Evolutionary conservation across 139 green algal species (phyloP).

Genomic region (Astrephomene gubernaculifera): DNA sequence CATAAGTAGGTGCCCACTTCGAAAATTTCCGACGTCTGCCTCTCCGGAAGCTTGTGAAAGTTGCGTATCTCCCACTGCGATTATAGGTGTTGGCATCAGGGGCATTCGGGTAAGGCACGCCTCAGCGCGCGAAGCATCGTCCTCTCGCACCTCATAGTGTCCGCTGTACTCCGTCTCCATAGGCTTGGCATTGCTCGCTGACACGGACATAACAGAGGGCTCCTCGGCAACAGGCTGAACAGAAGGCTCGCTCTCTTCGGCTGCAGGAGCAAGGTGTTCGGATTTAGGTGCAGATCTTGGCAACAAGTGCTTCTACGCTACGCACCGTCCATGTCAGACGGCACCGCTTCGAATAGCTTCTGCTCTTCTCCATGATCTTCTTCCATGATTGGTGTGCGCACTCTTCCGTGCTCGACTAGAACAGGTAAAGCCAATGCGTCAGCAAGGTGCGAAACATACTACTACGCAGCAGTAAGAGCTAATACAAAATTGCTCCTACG

Average conservation of each 20-base stretch:
- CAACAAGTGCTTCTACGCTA: background rate
- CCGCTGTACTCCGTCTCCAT: conserved; percentile 29
- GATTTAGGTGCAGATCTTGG: conserved; percentile 14
- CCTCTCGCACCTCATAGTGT: conserved; percentile 26
- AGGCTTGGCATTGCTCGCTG: background rate
- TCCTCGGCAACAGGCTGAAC: conserved; percentile 9
- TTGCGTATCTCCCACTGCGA: conserved; percentile 67
- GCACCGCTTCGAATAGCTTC: conserved; percentile 9
- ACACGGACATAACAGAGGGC: background rate
- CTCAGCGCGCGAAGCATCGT: background rate
- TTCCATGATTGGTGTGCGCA: background rate
- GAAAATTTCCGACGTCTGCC: conserved; percentile 77
- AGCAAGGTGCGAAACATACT: background rate
- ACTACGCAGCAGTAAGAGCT: background rate
- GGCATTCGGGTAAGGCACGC: background rate
- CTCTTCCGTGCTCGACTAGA: background rate
- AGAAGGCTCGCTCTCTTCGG: background rate
- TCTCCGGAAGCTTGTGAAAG: conserved; percentile 47
- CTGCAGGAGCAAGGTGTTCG: background rate
- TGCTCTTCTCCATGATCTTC: conserved; percentile 23
- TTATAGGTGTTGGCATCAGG: background rate
- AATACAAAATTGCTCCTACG: background rate
- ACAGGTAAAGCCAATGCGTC: background rate
- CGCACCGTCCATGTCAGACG: conserved; percentile 29
- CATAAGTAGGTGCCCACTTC: conserved; percentile 84